These are phyloP conservation scores for Penicillium cosmopolitanum DNA, from an alignment of 495 filamentous ascomycete species.

Conservation along the genomic window DNA sequence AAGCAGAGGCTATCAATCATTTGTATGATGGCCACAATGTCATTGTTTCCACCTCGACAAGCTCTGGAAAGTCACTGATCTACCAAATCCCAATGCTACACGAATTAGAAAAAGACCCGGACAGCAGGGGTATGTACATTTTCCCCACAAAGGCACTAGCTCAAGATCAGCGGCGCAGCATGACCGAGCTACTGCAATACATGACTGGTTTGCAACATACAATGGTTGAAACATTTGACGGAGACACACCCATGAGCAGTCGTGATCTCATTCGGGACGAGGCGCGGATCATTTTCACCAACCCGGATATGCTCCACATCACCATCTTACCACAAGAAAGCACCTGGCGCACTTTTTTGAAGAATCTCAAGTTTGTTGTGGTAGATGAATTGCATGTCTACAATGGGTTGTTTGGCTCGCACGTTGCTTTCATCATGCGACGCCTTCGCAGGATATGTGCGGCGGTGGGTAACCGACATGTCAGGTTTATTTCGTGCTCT, in stretches of 20 bases:
- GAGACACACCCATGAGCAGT: slow-evolving; percentile 84
- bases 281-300: slow-evolving; percentile 94
- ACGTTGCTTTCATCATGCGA: slow-evolving; percentile 95
- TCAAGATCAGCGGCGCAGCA: slow-evolving; percentile 89
- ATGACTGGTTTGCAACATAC: slow-evolving; percentile 76
- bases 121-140: slow-evolving; percentile 92
- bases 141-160: slow-evolving; percentile 98
- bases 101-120: slow-evolving; percentile 75
- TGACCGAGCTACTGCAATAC: slow-evolving; percentile 80
- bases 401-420: slow-evolving; percentile 91
- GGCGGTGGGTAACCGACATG: slow-evolving; percentile 83
- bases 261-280: slow-evolving; percentile 83
- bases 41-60: slow-evolving; percentile 92
- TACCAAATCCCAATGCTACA: slow-evolving; percentile 95
- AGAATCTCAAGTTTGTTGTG: slow-evolving; percentile 89
- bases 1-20: slow-evolving; percentile 92
- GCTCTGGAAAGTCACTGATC: slow-evolving; percentile 94
- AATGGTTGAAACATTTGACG: slow-evolving; percentile 92
- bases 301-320: slow-evolving; percentile 97
- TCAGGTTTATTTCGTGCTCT: slow-evolving; percentile 96
- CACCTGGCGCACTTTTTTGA: slow-evolving; percentile 83
- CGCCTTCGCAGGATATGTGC: slow-evolving; percentile 86
- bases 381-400: slow-evolving; percentile 94
- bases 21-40: slow-evolving; percentile 83
- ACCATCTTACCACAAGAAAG: slow-evolving; percentile 93